phyloP scores from a whole-genome alignment of 352 stramenopile genomes.

The Pythium periplocum region DNA sequence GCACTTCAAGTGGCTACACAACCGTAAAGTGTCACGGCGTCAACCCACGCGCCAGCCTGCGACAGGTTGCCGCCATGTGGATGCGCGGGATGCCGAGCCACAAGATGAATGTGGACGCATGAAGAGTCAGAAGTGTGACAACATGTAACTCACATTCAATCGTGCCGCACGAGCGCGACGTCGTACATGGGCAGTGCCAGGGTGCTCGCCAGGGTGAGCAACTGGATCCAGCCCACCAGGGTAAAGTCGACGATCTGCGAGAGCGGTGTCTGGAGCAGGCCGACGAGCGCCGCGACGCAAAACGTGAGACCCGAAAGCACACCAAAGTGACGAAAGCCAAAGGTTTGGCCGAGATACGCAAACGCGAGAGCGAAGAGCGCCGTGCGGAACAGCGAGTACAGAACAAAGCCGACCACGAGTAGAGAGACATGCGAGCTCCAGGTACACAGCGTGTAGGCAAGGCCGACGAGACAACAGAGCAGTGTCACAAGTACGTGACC shows the following conservation, averaged over 20 bases:
- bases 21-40: too few species aligned
- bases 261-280: conserved; percentile 61
- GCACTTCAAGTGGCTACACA: too few species aligned
- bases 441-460: conserved; percentile 40
- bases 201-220: conserved; percentile 39
- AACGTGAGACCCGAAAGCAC: conserved; percentile 76
- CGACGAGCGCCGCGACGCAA: conserved; percentile 52
- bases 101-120: too few species aligned
- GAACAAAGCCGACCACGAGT: conserved; percentile 55
- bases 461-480: conserved; percentile 33
- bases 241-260: conserved; percentile 41
- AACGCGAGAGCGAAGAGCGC: conserved; percentile 85
- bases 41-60: too few species aligned
- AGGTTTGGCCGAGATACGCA: conserved; percentile 65
- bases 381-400: conserved; percentile 78
- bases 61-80: too few species aligned
- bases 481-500: conserved; percentile 56
- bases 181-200: conserved; percentile 46
- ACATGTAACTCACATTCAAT: too few species aligned
- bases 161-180: conserved; percentile 9
- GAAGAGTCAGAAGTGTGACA: too few species aligned
- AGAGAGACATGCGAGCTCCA: conserved; percentile 22
- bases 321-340: conserved; percentile 85
- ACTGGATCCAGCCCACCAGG: conserved; percentile 41
- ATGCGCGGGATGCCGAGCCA: too few species aligned